These are phyloP conservation scores for Starmerella vaccinii DNA, from an alignment of 805 yeast species.

Conservation along the genomic window DNA sequence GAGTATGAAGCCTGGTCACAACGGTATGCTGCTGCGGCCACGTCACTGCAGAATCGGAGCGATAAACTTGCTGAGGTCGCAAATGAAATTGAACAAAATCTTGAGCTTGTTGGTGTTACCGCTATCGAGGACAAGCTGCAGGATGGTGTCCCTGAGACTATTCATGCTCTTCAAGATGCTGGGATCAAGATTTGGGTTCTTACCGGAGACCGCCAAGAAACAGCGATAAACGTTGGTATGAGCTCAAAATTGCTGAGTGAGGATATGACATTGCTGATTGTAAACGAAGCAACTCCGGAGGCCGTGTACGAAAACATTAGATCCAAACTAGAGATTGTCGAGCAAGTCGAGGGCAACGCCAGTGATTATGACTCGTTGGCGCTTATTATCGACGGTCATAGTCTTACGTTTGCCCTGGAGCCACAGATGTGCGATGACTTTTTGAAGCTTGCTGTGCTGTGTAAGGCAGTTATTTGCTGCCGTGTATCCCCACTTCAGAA, in stretches of 20 bases:
- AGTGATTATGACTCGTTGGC: conserved; percentile 75
- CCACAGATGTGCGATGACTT: conserved; percentile 66
- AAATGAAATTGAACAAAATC: conserved; percentile 68
- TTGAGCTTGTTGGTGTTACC: conserved; percentile 85
- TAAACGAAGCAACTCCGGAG: conserved; percentile 74
- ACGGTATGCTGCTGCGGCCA: conserved; percentile 66
- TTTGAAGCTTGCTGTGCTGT: conserved; percentile 67
- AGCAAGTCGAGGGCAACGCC: conserved; percentile 35
- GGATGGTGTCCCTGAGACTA: conserved; percentile 97
- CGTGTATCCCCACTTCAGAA: conserved; percentile 96
- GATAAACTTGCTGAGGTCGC: conserved; percentile 79
- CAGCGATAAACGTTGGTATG: conserved; percentile 98
- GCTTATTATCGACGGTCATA: conserved; percentile 85
- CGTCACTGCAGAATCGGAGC: conserved; percentile 64
- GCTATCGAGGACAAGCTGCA: conserved; percentile 97
- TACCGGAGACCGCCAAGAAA: conserved; percentile 97
- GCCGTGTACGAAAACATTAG: conserved; percentile 64
- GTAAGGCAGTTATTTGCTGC: conserved; percentile 96
- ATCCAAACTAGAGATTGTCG: conserved; percentile 46
- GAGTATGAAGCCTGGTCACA: conserved; percentile 67
- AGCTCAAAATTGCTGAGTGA: conserved; percentile 88
- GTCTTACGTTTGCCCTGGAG: conserved; percentile 77
- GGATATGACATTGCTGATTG: conserved; percentile 85
- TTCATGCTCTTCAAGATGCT: conserved; percentile 87
- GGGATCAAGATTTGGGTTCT: conserved; percentile 96